Evolutionary conservation across 2,329 filamentous ascomycete genomes (phyloP).

Genomic region (Cladophialophora immunda): DNA sequence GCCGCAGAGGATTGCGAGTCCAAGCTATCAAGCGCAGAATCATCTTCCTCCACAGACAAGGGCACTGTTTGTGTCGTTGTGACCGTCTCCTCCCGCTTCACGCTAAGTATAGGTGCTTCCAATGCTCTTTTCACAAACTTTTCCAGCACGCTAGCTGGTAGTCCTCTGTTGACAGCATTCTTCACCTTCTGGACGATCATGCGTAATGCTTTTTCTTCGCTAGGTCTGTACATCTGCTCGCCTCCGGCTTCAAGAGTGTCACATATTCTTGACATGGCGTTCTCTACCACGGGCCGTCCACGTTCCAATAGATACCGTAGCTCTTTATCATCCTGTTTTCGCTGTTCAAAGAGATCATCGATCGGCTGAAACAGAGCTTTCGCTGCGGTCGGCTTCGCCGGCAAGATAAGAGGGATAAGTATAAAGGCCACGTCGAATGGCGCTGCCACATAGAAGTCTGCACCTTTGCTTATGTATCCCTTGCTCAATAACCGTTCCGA

Average conservation of each 20-base stretch:
- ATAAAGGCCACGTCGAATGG: slow-evolving; percentile 86
- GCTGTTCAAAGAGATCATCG: slow-evolving; percentile 59
- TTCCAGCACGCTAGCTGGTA: slow-evolving; percentile 85
- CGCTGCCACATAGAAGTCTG: slow-evolving; percentile 84
- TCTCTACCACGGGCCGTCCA: slow-evolving; percentile 61
- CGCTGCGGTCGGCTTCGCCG: slow-evolving; percentile 54
- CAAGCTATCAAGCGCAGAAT: slow-evolving; percentile 27
- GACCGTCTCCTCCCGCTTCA: slow-evolving; percentile 66
- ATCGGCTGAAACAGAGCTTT: slow-evolving; percentile 57
- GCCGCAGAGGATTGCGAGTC: slow-evolving; percentile 42
- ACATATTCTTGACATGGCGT: slow-evolving; percentile 75
- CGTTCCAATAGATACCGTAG: slow-evolving; percentile 52
- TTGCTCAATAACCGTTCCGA: slow-evolving; percentile 29
- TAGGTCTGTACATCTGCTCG: slow-evolving; percentile 85
- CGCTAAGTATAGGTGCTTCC: slow-evolving; percentile 76
- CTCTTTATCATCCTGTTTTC: slow-evolving; percentile 52
- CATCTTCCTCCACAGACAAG: slow-evolving; percentile 44
- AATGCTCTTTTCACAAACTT: slow-evolving; percentile 79
- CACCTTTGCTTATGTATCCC: slow-evolving; percentile 69
- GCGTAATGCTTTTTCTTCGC: slow-evolving; percentile 71
- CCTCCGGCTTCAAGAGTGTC: slow-evolving; percentile 84
- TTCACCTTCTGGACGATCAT: slow-evolving; percentile 76
- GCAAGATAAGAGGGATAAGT: slow-evolving; percentile 74
- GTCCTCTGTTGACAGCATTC: slow-evolving; percentile 68
- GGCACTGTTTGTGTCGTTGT: slow-evolving; percentile 40